Percentiles rank a stretch among this genome's conserved stretches.
Conservation (phyloP, 306 rosid genomes). For the Quillaja saponaria region DNA sequence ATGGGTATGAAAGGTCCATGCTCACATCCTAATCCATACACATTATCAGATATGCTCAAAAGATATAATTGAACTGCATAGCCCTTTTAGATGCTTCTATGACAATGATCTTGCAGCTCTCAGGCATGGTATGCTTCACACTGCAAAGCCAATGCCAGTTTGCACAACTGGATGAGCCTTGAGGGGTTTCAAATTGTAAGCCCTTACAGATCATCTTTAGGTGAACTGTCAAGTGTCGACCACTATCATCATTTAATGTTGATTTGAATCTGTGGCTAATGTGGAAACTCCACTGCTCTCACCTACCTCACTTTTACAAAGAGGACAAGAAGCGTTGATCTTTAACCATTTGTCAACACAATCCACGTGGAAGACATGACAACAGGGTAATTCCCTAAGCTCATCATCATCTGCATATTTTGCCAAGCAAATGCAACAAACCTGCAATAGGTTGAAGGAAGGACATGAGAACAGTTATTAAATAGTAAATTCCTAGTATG, state of each 20-base stretch:
- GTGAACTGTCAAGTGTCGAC: background rate
- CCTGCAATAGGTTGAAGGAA: constrained; percentile 42
- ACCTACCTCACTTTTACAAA: constrained; percentile 63
- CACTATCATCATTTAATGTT: constrained; percentile 30
- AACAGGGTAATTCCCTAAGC: constrained; percentile 69
- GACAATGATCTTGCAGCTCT: too few relatives aligned
- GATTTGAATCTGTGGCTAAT: constrained; percentile 42
- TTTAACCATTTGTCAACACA: constrained; percentile 81
- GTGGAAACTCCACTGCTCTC: constrained; percentile 30
- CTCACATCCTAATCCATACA: too few relatives aligned
- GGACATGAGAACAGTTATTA: background rate
- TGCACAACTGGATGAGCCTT: background rate
- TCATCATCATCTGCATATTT: constrained; percentile 64
- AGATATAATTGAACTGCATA: too few relatives aligned
- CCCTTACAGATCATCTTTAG: background rate
- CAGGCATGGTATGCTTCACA: too few relatives aligned
- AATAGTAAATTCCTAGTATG: too few relatives aligned
- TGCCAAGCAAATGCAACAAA: constrained; percentile 75
- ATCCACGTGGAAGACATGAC: constrained; percentile 61
- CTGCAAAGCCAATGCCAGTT: too few relatives aligned
- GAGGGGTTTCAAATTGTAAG: background rate
- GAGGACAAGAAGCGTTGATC: constrained; percentile 75
- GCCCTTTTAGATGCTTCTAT: too few relatives aligned
- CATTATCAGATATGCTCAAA: too few relatives aligned
- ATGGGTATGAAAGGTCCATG: too few relatives aligned